A percentile compares a stretch with the other conserved stretches of the same genome.
Evolutionary conservation across 805 yeast species (phyloP).

Genomic region (Pichia paraexigua): DNA sequence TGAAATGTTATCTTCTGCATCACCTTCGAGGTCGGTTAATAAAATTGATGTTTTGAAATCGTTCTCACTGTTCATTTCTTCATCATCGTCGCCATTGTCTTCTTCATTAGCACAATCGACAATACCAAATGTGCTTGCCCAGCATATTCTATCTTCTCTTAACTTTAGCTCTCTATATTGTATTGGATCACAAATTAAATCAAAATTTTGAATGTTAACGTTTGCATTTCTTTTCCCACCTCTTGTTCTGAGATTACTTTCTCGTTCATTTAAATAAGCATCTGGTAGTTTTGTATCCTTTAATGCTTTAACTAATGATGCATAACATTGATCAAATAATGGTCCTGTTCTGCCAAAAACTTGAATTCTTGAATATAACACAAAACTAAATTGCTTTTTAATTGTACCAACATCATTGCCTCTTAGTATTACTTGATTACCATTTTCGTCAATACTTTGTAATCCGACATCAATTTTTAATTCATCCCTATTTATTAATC

Average conservation of each 20-base stretch:
- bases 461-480: conserved; percentile 47
- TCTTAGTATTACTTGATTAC: conserved; percentile 39
- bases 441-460: conserved; percentile 45
- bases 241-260: conserved; percentile 15
- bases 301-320: conserved; percentile 57
- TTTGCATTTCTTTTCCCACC: conserved; percentile 28
- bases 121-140: conserved; percentile 54
- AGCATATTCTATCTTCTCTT: conserved; percentile 32
- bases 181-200: conserved; percentile 49
- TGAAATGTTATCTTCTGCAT: conserved; percentile 65
- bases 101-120: conserved; percentile 35
- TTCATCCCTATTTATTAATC: conserved; percentile 41
- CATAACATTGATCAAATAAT: conserved; percentile 67
- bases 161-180: conserved; percentile 32
- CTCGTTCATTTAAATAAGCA: conserved; percentile 59
- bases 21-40: conserved; percentile 75
- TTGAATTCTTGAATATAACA: conserved; percentile 63
- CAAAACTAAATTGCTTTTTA: conserved; percentile 44
- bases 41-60: conserved; percentile 29
- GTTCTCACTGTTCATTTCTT: conserved; percentile 22
- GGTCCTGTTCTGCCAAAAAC: conserved; percentile 82
- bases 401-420: conserved; percentile 32
- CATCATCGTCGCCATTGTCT: conserved; percentile 24
- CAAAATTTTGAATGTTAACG: conserved; percentile 36
- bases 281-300: conserved; percentile 53